phyloP scores from a whole-genome alignment of 306 rosid genomes.

The Quercus engelmannii region DNA sequence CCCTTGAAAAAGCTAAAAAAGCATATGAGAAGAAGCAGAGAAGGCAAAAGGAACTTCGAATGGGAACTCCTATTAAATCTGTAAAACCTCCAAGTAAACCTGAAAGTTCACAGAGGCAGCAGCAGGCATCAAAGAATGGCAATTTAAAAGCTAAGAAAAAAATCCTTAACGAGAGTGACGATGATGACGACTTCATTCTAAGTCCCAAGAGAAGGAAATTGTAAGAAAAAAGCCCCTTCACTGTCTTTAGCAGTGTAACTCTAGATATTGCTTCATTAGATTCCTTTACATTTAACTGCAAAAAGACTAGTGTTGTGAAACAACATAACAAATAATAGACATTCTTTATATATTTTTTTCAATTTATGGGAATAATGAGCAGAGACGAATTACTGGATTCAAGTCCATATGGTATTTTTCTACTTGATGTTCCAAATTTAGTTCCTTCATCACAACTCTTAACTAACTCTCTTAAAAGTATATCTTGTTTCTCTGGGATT shows the following conservation, averaged over 20 bases:
- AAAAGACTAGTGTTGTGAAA: slow-evolving; percentile 14
- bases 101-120: slow-evolving; percentile 64
- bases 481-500: neutral
- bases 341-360: slow-evolving; percentile 45
- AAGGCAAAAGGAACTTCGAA: slow-evolving; percentile 73
- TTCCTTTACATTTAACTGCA: slow-evolving; percentile 16
- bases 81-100: slow-evolving; percentile 49
- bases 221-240: slow-evolving; percentile 28
- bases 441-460: neutral
- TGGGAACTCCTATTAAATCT: slow-evolving; percentile 73
- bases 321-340: slow-evolving; percentile 22
- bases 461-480: neutral
- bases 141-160: slow-evolving; percentile 67
- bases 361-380: slow-evolving; percentile 28
- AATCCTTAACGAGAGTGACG: slow-evolving; percentile 48
- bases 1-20: slow-evolving; percentile 72
- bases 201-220: slow-evolving; percentile 75
- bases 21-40: slow-evolving; percentile 85
- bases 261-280: slow-evolving; percentile 8
- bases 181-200: slow-evolving; percentile 50
- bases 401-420: neutral
- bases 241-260: slow-evolving; percentile 7
- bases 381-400: slow-evolving; percentile 3
- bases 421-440: slow-evolving; percentile 1
- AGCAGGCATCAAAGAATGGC: slow-evolving; percentile 63